Base-by-base conservation (phyloP, 768 basidiomycete species). In the Rhodotorula diobovata region DNA sequence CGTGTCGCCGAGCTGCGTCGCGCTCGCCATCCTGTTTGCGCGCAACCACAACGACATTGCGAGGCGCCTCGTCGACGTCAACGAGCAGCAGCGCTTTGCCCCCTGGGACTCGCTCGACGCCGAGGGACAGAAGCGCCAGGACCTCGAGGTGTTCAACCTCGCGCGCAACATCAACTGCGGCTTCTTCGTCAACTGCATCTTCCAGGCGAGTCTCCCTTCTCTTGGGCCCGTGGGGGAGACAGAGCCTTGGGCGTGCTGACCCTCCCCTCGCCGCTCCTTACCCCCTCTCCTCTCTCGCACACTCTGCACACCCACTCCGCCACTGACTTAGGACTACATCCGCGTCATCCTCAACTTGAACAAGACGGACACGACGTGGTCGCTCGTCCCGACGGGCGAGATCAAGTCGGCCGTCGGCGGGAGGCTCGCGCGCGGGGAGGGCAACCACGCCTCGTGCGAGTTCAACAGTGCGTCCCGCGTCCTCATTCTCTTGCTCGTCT, bases 1-100 rank as follows among this genome's bases (percentile, higher is more conserved):
- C 70, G 89, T 91, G 88, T 89, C 90, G 1, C 90, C 90, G 35
- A 82, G 88, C 6, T 83, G 83, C 25, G 85, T 86, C 71, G 89
- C 88, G 1, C 83, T 91, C 55, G 81, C 89, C 14, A 83, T 91
- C 55, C 80, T 92, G 25, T 81, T 92, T 61, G 85, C 81, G 71
- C 85, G 90, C 45, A 72, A 76, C 64, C 76, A 77, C 72, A 65
- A 92, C 89, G 90, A 84, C 76, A 85, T 90, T 59, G 89, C 89
- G 0, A 82, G 87, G 64, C 65, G 58, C 46, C 62, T 76, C 32
- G 34, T 61, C 41, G 34, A 53, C 46, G 54, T 76, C 79, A 90
- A 92, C 77, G 90, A 92, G 79, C 77, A 79, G 28, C 82, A 84
- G 18, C 84, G 80, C 4, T 89, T 83, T 78, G 79, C 51, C 21